Evolutionary conservation across 306 rosid species (phyloP), one percentile per base, ranked within the genome.

Genomic region (Hippophae rhamnoides): DNA sequence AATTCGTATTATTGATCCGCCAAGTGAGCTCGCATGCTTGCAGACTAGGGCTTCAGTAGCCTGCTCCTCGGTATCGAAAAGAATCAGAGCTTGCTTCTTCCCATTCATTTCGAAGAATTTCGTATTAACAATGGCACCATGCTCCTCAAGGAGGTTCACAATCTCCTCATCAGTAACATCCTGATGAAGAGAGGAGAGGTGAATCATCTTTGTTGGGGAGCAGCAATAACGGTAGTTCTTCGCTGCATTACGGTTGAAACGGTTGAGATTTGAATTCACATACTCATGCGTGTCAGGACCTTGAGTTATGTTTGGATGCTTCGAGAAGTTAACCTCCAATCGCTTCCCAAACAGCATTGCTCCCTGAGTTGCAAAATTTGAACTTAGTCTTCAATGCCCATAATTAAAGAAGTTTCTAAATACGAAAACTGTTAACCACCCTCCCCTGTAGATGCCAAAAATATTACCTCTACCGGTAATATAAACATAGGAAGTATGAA

Each of bases 151-250:
- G 69, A 80, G 95, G 73, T 46, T 80, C 50, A 84, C 76, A 11
- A 93, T 82, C 74, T 93, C 99, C 63, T 93, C 97, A 47, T 93
- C 97, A 0, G 85, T 81, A 55, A 84, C 81, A 48, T 88, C 99
- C 74, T 82, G 97, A 11, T 94, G 85, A 50, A 93, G 95, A 54
- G 94, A 85, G n/a, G 99, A 93, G 65, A 93, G 57, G 68, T 93
- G 99, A 62, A 93, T 84, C 74, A 84, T 93, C 78, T 82, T 88
- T 41, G 99, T 93, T 0, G 99, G 99, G 0, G 99, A 88, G 81
- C 99, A 93, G 84, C 99, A 93, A 45, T 88, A 93, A 13, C 95
- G 89, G 64, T 93, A 93, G 86, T 93, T 93, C 75, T 93, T 93
- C 14, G 96, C 97, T 60, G 99, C 99, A 62, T 93, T 93, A 0